Conservation (phyloP, 1,284 basidiomycete genomes). For the Ceratobasidium sp. region DNA sequence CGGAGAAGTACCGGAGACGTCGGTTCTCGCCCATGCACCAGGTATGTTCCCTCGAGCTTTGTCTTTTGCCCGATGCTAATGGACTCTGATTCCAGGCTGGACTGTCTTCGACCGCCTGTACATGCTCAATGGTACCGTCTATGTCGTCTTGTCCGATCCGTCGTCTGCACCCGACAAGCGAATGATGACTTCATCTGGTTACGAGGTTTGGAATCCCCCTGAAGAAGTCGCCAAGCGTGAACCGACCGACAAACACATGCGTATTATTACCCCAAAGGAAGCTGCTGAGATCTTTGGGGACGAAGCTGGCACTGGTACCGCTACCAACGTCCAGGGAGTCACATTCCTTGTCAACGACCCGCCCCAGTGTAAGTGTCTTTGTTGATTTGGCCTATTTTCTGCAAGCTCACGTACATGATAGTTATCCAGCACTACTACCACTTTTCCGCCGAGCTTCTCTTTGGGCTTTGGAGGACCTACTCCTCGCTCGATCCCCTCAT, state of each 20-base stretch:
- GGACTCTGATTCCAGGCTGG: slow-evolving; percentile 45
- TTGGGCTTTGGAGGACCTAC: slow-evolving; percentile 89
- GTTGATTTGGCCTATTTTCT: neutral
- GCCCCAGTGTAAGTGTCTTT: slow-evolving; percentile 73
- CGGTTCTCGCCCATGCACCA: slow-evolving; percentile 46
- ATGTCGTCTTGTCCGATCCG: slow-evolving; percentile 54
- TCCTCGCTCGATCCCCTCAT: slow-evolving; percentile 80
- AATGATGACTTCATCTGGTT: slow-evolving; percentile 58
- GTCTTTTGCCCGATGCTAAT: neutral
- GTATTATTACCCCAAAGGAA: slow-evolving; percentile 73
- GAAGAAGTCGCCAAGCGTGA: slow-evolving; percentile 57
- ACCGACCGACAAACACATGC: slow-evolving; percentile 81
- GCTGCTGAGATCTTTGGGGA: slow-evolving; percentile 72
- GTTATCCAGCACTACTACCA: slow-evolving; percentile 85
- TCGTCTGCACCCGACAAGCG: slow-evolving; percentile 56
- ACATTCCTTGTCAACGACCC: slow-evolving; percentile 84
- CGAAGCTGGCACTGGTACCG: slow-evolving; percentile 58
- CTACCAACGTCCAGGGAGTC: slow-evolving; percentile 71
- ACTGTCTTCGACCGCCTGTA: slow-evolving; percentile 49
- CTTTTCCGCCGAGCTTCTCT: slow-evolving; percentile 88
- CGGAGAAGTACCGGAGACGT: slow-evolving; percentile 45
- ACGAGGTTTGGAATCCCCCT: slow-evolving; percentile 58
- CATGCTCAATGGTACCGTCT: slow-evolving; percentile 49
- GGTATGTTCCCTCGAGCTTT: slow-evolving; percentile 37
- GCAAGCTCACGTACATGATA: slow-evolving; percentile 32